Base-by-base conservation (phyloP, 805 yeast genomes). In the Sugiyamaella americana region DNA sequence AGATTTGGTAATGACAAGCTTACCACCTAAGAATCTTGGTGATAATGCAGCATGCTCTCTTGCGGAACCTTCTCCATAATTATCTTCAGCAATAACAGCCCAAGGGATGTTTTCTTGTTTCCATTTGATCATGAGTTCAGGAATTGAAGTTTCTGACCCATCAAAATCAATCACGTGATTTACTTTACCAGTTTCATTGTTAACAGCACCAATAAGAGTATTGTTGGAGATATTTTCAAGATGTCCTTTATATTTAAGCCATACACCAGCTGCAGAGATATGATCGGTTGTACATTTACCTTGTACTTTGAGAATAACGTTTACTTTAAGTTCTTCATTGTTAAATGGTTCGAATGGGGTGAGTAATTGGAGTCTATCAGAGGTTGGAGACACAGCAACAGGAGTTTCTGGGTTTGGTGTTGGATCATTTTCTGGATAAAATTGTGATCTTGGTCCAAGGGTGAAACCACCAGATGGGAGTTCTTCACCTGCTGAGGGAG, bases 201-300 rank as follows among this genome's bases (percentile, higher is more conserved):
- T 91, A 53, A 87, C 93, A 18, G 98, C 98, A 54, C 98, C 98
- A 59, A 91, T 91, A 61, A 91, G 74, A 10, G 98, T 93, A 72
- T 91, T 91, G 71, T 93, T 78, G 6, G 96, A 85, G 57, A 91
- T 93, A 70, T 91, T 91, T 64, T 91, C 96, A 61, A 91, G 75
- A 64, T 91, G 98, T 37, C 98, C 98, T 72, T 93, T 93, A 73
- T 93, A 91, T 73, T 93, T 93, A 69, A 91, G 78, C 98, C 98
- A 91, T 13, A 83, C 94, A 62, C 98, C 98, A 40, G 98, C 98
- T 44, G 98, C 98, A 21, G 97, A 88, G 58, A 91, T 93, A 65
- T 91, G 98, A 66, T 91, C 98, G 34, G 98, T 91, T 37, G 98
- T 91, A 75, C 98, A 93, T 69, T 91, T 91, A 54, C 98, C 98